Evolutionary conservation across 176 grass and related monocot species (phyloP).

Genomic region (Triticum urartu): DNA sequence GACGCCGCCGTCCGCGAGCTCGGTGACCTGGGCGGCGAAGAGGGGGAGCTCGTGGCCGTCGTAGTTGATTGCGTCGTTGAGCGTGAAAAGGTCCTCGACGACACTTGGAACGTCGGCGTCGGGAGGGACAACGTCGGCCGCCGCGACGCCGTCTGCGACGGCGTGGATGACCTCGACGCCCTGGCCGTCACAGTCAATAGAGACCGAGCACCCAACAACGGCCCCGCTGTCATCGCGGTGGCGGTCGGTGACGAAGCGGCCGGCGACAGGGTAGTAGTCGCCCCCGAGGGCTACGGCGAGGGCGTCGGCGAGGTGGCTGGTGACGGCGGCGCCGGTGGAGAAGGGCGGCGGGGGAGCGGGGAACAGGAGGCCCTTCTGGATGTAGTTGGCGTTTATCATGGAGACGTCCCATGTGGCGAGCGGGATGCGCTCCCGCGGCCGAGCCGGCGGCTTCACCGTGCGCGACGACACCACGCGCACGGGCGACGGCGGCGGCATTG

Average conservation of each 20-base stretch:
- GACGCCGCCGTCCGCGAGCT: constrained; percentile 49
- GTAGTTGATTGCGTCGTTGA: background rate
- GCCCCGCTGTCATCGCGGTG: background rate
- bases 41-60: background rate
- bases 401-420: background rate
- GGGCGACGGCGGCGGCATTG: background rate
- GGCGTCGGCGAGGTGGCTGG: background rate
- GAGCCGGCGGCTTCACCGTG: background rate
- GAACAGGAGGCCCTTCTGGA: background rate
- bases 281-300: background rate
- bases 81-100: background rate
- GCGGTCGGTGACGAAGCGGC: background rate
- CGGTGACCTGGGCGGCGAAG: constrained; percentile 11
- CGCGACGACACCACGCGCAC: background rate
- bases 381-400: background rate
- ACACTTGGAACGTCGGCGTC: background rate
- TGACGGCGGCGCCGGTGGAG: background rate
- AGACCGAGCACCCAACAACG: background rate
- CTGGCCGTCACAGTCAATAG: background rate
- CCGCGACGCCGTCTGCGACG: background rate
- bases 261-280: background rate
- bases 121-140: background rate
- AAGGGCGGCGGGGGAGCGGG: background rate
- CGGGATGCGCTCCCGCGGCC: background rate
- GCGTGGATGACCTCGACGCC: background rate